Evolutionary conservation across 1,284 basidiomycete species (phyloP).

Genomic region (Leccinum pachyderme): DNA sequence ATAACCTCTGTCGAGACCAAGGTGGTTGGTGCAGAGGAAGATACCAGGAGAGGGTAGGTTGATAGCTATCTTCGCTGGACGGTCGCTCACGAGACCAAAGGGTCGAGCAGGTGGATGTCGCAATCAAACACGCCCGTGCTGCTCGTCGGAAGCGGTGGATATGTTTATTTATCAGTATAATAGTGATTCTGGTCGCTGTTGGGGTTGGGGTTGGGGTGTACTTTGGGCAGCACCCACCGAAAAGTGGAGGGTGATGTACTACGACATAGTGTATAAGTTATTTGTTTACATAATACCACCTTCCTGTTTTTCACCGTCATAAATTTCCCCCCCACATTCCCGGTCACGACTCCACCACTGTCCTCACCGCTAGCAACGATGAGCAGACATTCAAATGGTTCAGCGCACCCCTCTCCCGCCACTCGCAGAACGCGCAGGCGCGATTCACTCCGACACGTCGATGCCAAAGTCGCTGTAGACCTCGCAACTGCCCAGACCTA

Average conservation of each 20-base stretch:
- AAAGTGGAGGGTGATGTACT: background rate
- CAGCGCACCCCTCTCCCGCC: slow-evolving; percentile 10
- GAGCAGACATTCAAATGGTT: slow-evolving; percentile 30
- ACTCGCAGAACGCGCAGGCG: slow-evolving; percentile 20
- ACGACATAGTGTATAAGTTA: background rate
- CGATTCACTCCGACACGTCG: slow-evolving; percentile 60
- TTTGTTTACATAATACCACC: background rate
- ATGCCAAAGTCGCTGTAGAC: slow-evolving; percentile 78
- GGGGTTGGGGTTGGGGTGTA: slow-evolving; percentile 32
- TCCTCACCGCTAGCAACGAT: slow-evolving; percentile 20
- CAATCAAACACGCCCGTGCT: slow-evolving; percentile 64
- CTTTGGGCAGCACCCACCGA: slow-evolving; percentile 19
- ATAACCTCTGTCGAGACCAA: slow-evolving; percentile 64
- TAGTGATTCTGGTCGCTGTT: slow-evolving; percentile 31
- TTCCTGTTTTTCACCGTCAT: slow-evolving; percentile 24
- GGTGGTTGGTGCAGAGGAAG: slow-evolving; percentile 60
- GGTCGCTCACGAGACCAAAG: slow-evolving; percentile 24
- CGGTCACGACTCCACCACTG: background rate
- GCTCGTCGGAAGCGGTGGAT: slow-evolving; percentile 81
- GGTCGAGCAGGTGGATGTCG: slow-evolving; percentile 64
- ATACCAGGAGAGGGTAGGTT: slow-evolving; percentile 67
- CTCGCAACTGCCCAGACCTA: slow-evolving; percentile 82
- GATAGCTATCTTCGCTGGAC: slow-evolving; percentile 19
- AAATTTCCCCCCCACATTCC: slow-evolving; percentile 4
- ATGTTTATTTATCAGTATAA: slow-evolving; percentile 52